phyloP scores from a whole-genome alignment of 306 rosid species.

The Lathyrus aphaca region DNA sequence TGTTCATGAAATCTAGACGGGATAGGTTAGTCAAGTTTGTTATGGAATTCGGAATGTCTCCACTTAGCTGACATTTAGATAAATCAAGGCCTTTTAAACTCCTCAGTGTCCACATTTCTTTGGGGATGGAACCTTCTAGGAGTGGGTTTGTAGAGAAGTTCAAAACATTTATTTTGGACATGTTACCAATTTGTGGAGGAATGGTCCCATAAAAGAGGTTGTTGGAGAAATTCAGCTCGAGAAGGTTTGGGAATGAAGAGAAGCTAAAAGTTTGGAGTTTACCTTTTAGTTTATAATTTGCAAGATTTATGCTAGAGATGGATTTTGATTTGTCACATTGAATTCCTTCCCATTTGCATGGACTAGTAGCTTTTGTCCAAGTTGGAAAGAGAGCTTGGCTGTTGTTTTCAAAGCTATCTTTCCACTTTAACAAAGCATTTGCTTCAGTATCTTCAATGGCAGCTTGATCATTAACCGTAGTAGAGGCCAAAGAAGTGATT shows the following conservation, averaged over 20 bases:
- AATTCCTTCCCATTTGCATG: constrained; percentile 38
- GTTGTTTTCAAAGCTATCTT: constrained; percentile 14
- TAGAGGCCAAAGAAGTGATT: not conserved
- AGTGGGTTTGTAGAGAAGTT: not conserved
- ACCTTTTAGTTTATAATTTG: constrained; percentile 13
- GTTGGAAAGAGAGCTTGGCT: constrained; percentile 26
- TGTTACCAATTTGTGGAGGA: constrained; percentile 35
- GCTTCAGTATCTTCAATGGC: not conserved
- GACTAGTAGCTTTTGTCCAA: constrained; percentile 4
- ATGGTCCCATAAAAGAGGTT: constrained; percentile 30
- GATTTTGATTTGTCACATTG: constrained; percentile 26
- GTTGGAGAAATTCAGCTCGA: constrained; percentile 7
- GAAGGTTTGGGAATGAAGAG: constrained; percentile 33
- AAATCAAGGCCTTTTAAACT: constrained; percentile 28
- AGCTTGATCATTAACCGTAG: constrained; percentile 2
- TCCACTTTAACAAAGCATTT: constrained; percentile 32
- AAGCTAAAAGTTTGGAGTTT: constrained; percentile 31
- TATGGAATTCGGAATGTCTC: constrained; percentile 7
- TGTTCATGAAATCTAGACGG: not conserved
- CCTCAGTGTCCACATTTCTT: constrained; percentile 32
- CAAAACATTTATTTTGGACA: constrained; percentile 29
- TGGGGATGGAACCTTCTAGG: constrained; percentile 32
- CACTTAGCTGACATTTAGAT: not conserved
- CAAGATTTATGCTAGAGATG: constrained; percentile 27
- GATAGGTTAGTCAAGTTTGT: constrained; percentile 28